A percentile compares a stretch with the other conserved stretches of the same genome.
These are phyloP conservation scores for Poronia punctata DNA, from an alignment of 495 filamentous ascomycete species.

Conservation along the genomic window DNA sequence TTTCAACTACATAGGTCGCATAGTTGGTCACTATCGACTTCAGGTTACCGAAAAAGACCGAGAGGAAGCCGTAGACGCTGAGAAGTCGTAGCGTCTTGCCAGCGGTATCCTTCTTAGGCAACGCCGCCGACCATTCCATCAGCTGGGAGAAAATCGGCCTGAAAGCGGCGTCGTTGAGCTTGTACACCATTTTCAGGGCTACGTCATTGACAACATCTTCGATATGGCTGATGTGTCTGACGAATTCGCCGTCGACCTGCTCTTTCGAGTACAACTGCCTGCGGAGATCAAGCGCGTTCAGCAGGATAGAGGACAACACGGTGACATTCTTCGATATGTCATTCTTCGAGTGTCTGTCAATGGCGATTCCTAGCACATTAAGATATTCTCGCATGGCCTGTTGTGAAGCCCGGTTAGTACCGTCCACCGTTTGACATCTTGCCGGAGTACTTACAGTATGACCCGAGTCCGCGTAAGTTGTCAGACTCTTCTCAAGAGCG, in stretches of 20 bases:
- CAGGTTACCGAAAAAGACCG: slow-evolving; percentile 70
- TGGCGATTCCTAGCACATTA: slow-evolving; percentile 54
- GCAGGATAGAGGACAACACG: slow-evolving; percentile 61
- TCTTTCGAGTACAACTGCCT: slow-evolving; percentile 37
- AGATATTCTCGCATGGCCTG: slow-evolving; percentile 63
- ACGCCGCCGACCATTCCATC: slow-evolving; percentile 60
- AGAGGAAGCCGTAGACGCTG: slow-evolving; percentile 73
- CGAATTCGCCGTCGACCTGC: slow-evolving; percentile 35
- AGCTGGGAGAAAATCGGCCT: slow-evolving; percentile 81
- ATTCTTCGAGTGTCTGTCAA: slow-evolving; percentile 71
- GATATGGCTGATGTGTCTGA: slow-evolving; percentile 46
- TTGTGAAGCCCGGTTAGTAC: too few species aligned
- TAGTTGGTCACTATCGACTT: slow-evolving; percentile 94
- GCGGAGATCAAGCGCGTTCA: slow-evolving; percentile 66
- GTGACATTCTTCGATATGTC: slow-evolving; percentile 61
- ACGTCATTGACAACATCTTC: slow-evolving; percentile 59
- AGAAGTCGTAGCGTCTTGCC: slow-evolving; percentile 49
- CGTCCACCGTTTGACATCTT: too few species aligned
- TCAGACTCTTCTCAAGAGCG: slow-evolving; percentile 65
- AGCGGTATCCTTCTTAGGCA: slow-evolving; percentile 53
- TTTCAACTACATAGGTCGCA: slow-evolving; percentile 74
- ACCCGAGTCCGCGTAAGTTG: slow-evolving; percentile 50
- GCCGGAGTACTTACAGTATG: slow-evolving; percentile 42
- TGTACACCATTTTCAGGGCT: slow-evolving; percentile 84
- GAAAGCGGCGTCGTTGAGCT: slow-evolving; percentile 93